Evolutionary conservation across 2,329 filamentous ascomycete genomes (phyloP).

Genomic region (Penicillium sp.): DNA sequence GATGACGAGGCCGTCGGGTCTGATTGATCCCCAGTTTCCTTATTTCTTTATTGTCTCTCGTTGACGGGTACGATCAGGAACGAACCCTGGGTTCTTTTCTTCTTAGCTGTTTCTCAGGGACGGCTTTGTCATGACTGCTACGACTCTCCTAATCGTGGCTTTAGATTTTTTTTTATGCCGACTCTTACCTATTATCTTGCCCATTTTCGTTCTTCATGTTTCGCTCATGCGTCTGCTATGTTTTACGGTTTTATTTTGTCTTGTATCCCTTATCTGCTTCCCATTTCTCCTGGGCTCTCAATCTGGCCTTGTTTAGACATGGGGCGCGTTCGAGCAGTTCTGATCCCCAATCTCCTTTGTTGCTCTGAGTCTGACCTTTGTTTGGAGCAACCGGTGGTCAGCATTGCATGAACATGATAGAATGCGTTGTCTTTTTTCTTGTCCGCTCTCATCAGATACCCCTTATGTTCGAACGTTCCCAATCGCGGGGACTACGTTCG

Average conservation of each 20-base stretch:
- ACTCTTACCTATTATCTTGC: slow-evolving; percentile 1
- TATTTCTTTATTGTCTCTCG: slow-evolving; percentile 33
- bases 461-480: slow-evolving; percentile 42
- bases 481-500: slow-evolving; percentile 36
- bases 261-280: slow-evolving; percentile 26
- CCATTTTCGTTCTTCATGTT: slow-evolving; percentile 20
- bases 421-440: slow-evolving; percentile 52
- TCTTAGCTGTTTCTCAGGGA: slow-evolving; percentile 32
- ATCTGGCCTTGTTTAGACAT: slow-evolving; percentile 36
- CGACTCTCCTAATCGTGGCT: slow-evolving; percentile 35
- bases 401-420: slow-evolving; percentile 52
- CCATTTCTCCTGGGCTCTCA: slow-evolving; percentile 28
- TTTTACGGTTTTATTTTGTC: slow-evolving; percentile 17
- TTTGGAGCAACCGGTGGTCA: slow-evolving; percentile 32
- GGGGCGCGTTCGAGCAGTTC: slow-evolving; percentile 40
- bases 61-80: slow-evolving; percentile 42
- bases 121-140: slow-evolving; percentile 48
- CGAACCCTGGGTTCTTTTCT: slow-evolving; percentile 33
- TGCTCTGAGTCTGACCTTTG: slow-evolving; percentile 23
- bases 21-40: slow-evolving; percentile 37
- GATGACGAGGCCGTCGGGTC: slow-evolving; percentile 41
- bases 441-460: slow-evolving; percentile 51
- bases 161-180: slow-evolving; percentile 23
- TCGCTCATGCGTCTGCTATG: slow-evolving; percentile 7
- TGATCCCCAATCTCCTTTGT: slow-evolving; percentile 27